Percentiles rank a stretch among this genome's conserved stretches.
Conservation (phyloP, 73 alveolate species). For the Tetrahymena elliotti region DNA sequence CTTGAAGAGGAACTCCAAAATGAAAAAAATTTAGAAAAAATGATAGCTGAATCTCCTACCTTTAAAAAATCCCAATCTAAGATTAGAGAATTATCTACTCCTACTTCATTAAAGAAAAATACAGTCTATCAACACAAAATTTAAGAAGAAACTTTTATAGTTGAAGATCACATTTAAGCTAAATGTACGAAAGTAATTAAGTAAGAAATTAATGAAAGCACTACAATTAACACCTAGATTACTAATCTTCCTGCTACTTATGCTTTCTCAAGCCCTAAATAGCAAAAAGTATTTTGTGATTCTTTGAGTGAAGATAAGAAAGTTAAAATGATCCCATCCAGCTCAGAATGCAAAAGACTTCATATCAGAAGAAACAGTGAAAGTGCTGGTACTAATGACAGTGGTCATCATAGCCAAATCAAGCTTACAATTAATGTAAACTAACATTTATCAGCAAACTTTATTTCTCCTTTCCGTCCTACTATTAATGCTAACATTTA, state of each 20-base stretch:
- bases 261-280: background rate
- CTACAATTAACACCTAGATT: background rate
- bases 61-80: background rate
- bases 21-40: background rate
- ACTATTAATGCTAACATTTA: background rate
- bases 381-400: background rate
- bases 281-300: background rate
- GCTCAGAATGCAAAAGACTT: background rate
- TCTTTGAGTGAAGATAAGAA: background rate
- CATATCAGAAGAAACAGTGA: background rate
- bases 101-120: background rate
- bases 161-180: background rate
- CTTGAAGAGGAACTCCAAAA: background rate
- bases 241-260: background rate
- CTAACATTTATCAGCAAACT: background rate
- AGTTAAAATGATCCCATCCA: background rate
- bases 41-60: background rate
- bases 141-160: background rate
- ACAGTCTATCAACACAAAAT: background rate
- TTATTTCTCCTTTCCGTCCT: background rate
- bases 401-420: background rate
- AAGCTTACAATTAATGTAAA: background rate
- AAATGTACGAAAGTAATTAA: background rate
- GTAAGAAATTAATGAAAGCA: background rate
- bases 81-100: background rate